A percentile compares a stretch with the other conserved stretches of the same genome.
phyloP scores from a whole-genome alignment of 164 flowering plant species.

The Stephania cephalantha region DNA sequence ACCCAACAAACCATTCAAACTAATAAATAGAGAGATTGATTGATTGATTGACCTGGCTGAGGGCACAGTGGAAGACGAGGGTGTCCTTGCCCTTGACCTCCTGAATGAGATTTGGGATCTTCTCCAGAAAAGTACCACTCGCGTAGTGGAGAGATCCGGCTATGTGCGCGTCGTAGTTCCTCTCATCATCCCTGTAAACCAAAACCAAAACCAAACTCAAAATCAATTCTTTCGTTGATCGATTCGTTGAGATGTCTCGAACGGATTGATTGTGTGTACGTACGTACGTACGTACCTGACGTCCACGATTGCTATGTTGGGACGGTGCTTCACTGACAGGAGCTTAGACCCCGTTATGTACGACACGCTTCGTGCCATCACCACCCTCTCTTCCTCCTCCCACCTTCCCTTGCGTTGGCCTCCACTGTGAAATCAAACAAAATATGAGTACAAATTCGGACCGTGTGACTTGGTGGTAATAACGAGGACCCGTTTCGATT shows the following conservation, averaged over 20 bases:
- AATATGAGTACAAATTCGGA: too few relatives aligned
- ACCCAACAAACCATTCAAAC: slow-evolving; percentile 18
- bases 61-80: slow-evolving; percentile 94
- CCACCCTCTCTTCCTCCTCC: neutral
- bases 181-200: slow-evolving; percentile 76
- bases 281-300: slow-evolving; percentile 37
- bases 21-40: neutral
- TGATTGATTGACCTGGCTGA: slow-evolving; percentile 64
- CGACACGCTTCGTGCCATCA: slow-evolving; percentile 52
- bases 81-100: slow-evolving; percentile 83
- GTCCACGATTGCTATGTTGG: slow-evolving; percentile 73
- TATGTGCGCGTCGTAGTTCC: slow-evolving; percentile 89
- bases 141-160: slow-evolving; percentile 86
- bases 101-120: slow-evolving; percentile 54
- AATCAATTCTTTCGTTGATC: neutral
- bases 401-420: too few relatives aligned
- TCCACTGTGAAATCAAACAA: too few relatives aligned
- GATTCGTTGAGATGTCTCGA: neutral
- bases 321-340: slow-evolving; percentile 45
- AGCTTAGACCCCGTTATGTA: slow-evolving; percentile 75
- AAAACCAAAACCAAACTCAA: slow-evolving; percentile 1
- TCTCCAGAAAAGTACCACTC: slow-evolving; percentile 61
- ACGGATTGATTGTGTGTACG: neutral
- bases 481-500: too few relatives aligned
- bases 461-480: too few relatives aligned